Conservation (phyloP, 2,329 filamentous ascomycete species). For the Fusarium abutilonis region DNA sequence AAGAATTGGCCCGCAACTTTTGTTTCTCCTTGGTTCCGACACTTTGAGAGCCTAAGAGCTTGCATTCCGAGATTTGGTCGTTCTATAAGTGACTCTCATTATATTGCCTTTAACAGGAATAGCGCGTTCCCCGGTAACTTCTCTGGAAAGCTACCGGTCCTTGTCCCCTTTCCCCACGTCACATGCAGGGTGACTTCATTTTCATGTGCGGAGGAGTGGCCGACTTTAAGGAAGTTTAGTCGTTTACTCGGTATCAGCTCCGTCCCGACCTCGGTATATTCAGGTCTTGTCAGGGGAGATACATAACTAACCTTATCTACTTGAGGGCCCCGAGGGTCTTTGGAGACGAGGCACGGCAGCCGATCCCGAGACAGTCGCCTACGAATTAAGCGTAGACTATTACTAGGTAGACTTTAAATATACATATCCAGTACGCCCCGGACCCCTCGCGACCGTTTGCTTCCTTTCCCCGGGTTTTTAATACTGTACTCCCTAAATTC, state of each 20-base stretch:
- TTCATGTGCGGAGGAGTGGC: constrained; percentile 40
- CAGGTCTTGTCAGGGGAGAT: constrained; percentile 5
- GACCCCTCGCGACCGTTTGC: too few relatives aligned
- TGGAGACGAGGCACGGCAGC: constrained; percentile 23
- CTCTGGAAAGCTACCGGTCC: constrained; percentile 7
- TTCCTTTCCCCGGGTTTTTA: constrained; percentile 3
- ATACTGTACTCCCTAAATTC: constrained; percentile 31
- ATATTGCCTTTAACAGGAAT: constrained; percentile 20
- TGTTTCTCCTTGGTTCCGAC: constrained; percentile 42
- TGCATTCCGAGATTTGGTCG: constrained; percentile 13
- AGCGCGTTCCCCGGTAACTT: constrained; percentile 11
- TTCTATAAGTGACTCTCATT: constrained; percentile 8
- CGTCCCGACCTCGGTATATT: constrained; percentile 42
- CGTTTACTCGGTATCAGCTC: constrained; percentile 34
- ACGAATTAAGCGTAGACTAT: not conserved
- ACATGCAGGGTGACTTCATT: constrained; percentile 47
- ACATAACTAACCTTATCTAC: not conserved
- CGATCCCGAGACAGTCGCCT: constrained; percentile 31
- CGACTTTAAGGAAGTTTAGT: constrained; percentile 31
- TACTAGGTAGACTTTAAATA: not conserved
- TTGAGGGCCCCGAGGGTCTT: not conserved
- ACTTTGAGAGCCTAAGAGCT: constrained; percentile 1
- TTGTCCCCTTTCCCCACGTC: constrained; percentile 38
- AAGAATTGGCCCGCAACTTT: constrained; percentile 29
- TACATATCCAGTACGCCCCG: too few relatives aligned